These are phyloP conservation scores for Brassica balearica DNA, from an alignment of 441 rosid species.

Conservation along the genomic window DNA sequence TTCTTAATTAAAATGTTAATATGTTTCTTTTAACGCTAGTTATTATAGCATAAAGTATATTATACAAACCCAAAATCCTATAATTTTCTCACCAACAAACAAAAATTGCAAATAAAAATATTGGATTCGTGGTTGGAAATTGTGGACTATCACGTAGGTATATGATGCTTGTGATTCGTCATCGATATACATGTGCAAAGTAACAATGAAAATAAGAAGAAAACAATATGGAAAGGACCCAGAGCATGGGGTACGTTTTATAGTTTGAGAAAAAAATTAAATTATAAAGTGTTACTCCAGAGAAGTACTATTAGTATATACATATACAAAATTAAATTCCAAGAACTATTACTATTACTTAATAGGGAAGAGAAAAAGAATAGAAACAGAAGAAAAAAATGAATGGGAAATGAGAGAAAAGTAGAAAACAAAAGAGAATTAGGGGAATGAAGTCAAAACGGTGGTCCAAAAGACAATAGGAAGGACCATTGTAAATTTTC, in stretches of 20 bases:
- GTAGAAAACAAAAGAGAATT: constrained; percentile 5
- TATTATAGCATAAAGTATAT: too few relatives aligned
- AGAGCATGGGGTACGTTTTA: constrained; percentile 12
- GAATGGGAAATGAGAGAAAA: constrained; percentile 29
- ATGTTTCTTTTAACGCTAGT: too few relatives aligned
- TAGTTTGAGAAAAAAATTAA: neutral
- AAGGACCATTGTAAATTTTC: constrained; percentile 58
- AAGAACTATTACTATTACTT: neutral
- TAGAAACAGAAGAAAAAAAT: constrained; percentile 13
- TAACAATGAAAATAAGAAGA: constrained; percentile 6
- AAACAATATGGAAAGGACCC: constrained; percentile 8
- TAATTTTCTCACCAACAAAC: neutral
- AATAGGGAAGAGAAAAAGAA: constrained; percentile 1
- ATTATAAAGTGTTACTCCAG: neutral
- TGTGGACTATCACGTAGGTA: constrained; percentile 30
- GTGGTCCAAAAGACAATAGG: constrained; percentile 35
- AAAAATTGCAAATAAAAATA: neutral
- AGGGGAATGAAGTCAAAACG: constrained; percentile 43
- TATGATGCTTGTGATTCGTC: constrained; percentile 28
- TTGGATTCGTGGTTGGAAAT: neutral
- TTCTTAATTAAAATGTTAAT: too few relatives aligned
- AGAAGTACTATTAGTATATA: neutral
- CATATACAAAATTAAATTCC: neutral
- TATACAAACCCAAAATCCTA: too few relatives aligned
- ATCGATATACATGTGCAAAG: constrained; percentile 3